Percentiles rank a stretch among this genome's conserved stretches.
These are phyloP conservation scores for Saturnispora halmiae DNA, from an alignment of 805 yeast species.

Conservation along the genomic window DNA sequence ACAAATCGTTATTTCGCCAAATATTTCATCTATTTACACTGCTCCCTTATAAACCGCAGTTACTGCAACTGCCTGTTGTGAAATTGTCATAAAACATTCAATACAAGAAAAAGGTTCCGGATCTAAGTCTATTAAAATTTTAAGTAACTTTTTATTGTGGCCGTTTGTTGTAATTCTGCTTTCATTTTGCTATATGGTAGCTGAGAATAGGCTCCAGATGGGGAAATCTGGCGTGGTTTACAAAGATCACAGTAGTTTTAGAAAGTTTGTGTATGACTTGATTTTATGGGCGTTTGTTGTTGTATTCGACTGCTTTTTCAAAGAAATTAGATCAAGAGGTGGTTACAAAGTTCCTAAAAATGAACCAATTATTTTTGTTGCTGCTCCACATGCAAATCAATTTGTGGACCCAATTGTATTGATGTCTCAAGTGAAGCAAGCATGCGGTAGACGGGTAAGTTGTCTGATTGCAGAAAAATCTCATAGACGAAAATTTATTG, in stretches of 20 bases:
- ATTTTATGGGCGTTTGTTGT: constrained; percentile 40
- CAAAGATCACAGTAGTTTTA: constrained; percentile 31
- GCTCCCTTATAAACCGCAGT: no score
- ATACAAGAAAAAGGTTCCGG: no score
- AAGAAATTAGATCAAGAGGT: constrained; percentile 68
- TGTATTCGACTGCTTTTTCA: constrained; percentile 52
- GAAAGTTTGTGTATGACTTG: constrained; percentile 41
- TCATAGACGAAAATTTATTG: constrained; percentile 47
- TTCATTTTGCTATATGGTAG: no score
- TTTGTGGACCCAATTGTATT: constrained; percentile 69
- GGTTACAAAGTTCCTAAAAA: constrained; percentile 50
- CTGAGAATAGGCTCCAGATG: constrained; percentile 6
- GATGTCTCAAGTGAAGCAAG: constrained; percentile 63
- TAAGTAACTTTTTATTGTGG: no score
- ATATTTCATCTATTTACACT: no score
- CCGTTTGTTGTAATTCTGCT: no score
- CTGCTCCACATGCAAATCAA: constrained; percentile 83
- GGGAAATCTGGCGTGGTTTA: constrained; percentile 19
- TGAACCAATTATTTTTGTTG: constrained; percentile 69
- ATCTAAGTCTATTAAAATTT: no score
- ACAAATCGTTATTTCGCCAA: no score
- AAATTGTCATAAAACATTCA: no score
- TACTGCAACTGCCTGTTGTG: no score
- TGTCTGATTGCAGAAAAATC: constrained; percentile 48
- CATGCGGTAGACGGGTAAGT: constrained; percentile 39